These are phyloP conservation scores for Massarina eburnea DNA, from an alignment of 2,329 filamentous ascomycete species.

Conservation along the genomic window DNA sequence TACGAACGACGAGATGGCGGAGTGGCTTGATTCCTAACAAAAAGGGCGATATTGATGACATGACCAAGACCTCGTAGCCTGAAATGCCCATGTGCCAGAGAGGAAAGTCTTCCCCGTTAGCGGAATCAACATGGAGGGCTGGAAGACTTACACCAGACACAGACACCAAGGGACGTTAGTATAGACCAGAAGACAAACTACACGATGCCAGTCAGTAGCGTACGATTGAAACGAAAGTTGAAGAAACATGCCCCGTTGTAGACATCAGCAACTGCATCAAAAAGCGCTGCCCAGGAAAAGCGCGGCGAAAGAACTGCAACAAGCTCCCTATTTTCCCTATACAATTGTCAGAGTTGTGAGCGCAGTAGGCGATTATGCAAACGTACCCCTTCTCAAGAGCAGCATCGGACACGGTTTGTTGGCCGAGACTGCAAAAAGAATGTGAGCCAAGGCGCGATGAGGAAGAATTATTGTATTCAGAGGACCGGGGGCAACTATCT, in stretches of 20 bases:
- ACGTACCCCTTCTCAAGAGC: slow-evolving; percentile 74
- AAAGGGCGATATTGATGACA: slow-evolving; percentile 79
- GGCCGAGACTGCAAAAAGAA: slow-evolving; percentile 48
- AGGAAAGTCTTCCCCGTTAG: slow-evolving; percentile 70
- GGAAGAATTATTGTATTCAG: slow-evolving; percentile 40
- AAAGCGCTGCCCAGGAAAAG: slow-evolving; percentile 72
- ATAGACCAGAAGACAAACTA: slow-evolving; percentile 96
- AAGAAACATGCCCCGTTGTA: slow-evolving; percentile 76
- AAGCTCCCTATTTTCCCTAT: slow-evolving; percentile 74
- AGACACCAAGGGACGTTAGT: slow-evolving; percentile 82
- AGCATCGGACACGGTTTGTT: slow-evolving; percentile 44
- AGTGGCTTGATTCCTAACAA: slow-evolving; percentile 72
- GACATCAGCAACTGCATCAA: slow-evolving; percentile 84
- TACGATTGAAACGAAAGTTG: background rate
- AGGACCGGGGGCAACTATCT: slow-evolving; percentile 57
- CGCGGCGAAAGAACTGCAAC: slow-evolving; percentile 68
- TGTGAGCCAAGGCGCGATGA: slow-evolving; percentile 11
- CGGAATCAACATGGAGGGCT: background rate
- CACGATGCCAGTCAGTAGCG: slow-evolving; percentile 10
- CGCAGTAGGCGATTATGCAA: slow-evolving; percentile 2
- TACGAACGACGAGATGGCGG: slow-evolving; percentile 66
- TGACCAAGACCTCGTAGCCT: slow-evolving; percentile 87
- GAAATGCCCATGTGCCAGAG: slow-evolving; percentile 99
- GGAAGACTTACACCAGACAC: slow-evolving; percentile 81
- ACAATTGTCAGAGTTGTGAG: slow-evolving; percentile 21